A percentile compares a stretch with the other conserved stretches of the same genome.
Evolutionary conservation across 177 flowering plant genomes (phyloP).

Genomic region (Telopea speciosissima): DNA sequence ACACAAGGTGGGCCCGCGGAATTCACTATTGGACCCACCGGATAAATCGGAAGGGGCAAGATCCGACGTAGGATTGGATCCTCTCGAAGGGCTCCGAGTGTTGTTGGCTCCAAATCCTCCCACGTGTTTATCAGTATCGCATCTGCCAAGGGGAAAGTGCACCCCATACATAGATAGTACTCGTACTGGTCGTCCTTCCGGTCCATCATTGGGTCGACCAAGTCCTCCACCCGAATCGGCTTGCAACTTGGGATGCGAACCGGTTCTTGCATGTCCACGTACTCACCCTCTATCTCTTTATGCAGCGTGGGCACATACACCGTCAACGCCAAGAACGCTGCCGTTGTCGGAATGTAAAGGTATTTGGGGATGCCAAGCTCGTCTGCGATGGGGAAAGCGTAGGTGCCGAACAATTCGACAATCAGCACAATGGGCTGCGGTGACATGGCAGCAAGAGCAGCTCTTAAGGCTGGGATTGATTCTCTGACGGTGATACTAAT

Average conservation of each 20-base stretch:
- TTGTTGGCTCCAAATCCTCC: conserved; percentile 27
- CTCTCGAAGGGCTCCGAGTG: conserved; percentile 24
- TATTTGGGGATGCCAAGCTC: conserved; percentile 26
- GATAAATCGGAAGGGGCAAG: conserved; percentile 22
- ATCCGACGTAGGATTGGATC: conserved; percentile 9
- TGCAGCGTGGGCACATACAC: conserved; percentile 27
- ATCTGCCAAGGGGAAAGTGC: conserved; percentile 11
- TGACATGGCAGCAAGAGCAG: conserved; percentile 10
- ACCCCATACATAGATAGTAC: not conserved
- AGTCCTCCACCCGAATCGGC: conserved; percentile 14
- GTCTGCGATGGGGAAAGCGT: conserved; percentile 24
- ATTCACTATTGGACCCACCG: conserved; percentile 34
- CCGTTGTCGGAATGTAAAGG: conserved; percentile 22
- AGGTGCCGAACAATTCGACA: conserved; percentile 28
- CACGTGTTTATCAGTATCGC: conserved; percentile 41
- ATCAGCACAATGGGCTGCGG: conserved; percentile 18
- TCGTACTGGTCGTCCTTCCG: conserved; percentile 2
- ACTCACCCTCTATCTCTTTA: conserved; percentile 25
- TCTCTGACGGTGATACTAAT: conserved; percentile 5
- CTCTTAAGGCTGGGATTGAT: conserved; percentile 14
- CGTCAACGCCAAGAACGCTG: conserved; percentile 18
- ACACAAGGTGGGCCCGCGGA: not conserved
- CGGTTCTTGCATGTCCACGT: conserved; percentile 25
- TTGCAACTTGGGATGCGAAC: conserved; percentile 28
- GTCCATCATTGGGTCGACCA: conserved; percentile 22